phyloP scores from a whole-genome alignment of 2,329 filamentous ascomycete genomes.

The Emericellopsis atlantica region DNA sequence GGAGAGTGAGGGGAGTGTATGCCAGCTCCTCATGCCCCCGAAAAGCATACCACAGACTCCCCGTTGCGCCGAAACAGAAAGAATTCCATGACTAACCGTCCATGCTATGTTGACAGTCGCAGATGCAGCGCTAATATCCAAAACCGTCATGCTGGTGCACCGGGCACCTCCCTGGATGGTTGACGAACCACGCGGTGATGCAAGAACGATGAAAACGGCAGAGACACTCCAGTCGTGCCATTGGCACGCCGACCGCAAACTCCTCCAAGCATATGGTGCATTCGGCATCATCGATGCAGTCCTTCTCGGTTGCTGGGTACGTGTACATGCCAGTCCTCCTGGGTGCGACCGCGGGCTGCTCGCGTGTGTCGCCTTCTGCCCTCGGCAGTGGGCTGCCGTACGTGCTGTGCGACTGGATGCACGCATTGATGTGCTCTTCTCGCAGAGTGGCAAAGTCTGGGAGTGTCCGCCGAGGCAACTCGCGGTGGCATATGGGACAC shows the following conservation, averaged over 20 bases:
- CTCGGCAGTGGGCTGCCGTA: constrained; percentile 23
- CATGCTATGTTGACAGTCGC: too few species aligned
- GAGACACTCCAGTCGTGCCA: constrained; percentile 55
- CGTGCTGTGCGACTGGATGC: constrained; percentile 42
- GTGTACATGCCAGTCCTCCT: constrained; percentile 49
- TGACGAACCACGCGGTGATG: constrained; percentile 50
- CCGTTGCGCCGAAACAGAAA: too few species aligned
- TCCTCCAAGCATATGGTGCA: constrained; percentile 58
- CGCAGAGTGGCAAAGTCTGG: constrained; percentile 40
- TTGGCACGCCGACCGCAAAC: constrained; percentile 46
- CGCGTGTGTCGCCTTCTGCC: constrained; percentile 9
- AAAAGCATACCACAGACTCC: too few species aligned
- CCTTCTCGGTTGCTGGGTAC: constrained; percentile 53
- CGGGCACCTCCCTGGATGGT: constrained; percentile 50
- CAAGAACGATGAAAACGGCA: constrained; percentile 51
- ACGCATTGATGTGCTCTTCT: constrained; percentile 44
- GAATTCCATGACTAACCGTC: too few species aligned
- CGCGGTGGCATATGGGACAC: constrained; percentile 63
- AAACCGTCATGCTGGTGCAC: constrained; percentile 53
- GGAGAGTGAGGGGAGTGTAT: too few species aligned
- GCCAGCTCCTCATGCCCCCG: too few species aligned
- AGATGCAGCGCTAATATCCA: constrained; percentile 25
- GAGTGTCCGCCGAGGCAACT: constrained; percentile 48
- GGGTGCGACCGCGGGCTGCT: constrained; percentile 15
- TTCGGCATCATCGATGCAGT: constrained; percentile 54